Evolutionary conservation across 2,329 filamentous ascomycete genomes (phyloP), one percentile per base, ranked within the genome.

Genomic region (Capronia americana): DNA sequence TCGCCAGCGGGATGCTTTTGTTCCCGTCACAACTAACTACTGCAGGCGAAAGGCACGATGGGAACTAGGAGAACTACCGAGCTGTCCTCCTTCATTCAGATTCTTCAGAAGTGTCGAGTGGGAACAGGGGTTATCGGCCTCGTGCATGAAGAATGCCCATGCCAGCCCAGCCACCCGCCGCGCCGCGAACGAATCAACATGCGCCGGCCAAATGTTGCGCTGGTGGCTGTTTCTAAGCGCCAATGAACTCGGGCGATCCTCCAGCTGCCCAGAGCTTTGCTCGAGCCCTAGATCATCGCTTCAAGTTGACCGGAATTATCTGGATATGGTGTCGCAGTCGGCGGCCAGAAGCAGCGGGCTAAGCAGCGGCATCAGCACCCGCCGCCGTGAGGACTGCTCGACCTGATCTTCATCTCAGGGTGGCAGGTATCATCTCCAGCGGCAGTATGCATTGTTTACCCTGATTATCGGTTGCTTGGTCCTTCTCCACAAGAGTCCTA

Each of bases 241-340:
- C 24, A 20, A n/a, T 24, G 23, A 55, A 0, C 65, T 75, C 28
- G 74, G 73, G 6, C 69, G 69, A 7, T 78, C 75, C 74, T 71
- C 75, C 34, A 44, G 6, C 17, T 8, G 38, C 38, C 38, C 38
- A 44, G 38, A n/a, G 14, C 17, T 44, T n/a, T n/a, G 17, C 14
- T 7, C 17, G 38, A 44, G 14, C 14, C 17, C 38, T 17, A 44
- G 38, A n/a, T 44, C 14, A 44, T 44, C 6, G 6, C 6, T 44
- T 44, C 38, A 11, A 34, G 32, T 11, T 34, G 32, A 12, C 32
- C 32, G 10, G 32, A 11, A 8, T 34, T 34, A 11, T 12, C 32
- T 34, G 32, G 10, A 34, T 11, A 34, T 11, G 11, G 32, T 34
- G 38, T 44, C 38, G 38, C 38, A n/a, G 38, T n/a, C 38, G 8